Evolutionary conservation across 305 asterid species (phyloP).

Genomic region (Ilex paraguariensis): DNA sequence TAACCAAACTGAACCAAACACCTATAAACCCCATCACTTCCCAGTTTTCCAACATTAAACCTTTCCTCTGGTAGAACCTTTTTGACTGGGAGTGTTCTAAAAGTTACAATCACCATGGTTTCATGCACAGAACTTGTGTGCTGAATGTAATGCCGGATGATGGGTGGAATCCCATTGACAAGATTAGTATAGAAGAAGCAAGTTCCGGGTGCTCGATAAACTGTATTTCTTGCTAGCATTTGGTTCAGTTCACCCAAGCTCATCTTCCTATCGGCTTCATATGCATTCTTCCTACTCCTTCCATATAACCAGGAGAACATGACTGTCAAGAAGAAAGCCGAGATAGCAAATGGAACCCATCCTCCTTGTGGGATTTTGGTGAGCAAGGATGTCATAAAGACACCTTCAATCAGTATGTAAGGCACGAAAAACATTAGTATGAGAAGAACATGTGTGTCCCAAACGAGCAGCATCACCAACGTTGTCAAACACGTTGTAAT

Average conservation of each 20-base stretch:
- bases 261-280: slow-evolving; percentile 30
- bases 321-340: slow-evolving; percentile 24
- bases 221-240: slow-evolving; percentile 11
- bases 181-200: slow-evolving; percentile 40
- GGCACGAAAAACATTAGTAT: slow-evolving; percentile 30
- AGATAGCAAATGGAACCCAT: slow-evolving; percentile 40
- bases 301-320: slow-evolving; percentile 43
- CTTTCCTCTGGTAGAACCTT: slow-evolving; percentile 25
- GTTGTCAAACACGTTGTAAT: slow-evolving; percentile 36
- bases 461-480: slow-evolving; percentile 40
- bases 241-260: slow-evolving; percentile 25
- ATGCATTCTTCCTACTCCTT: slow-evolving; percentile 18
- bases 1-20: slow-evolving; percentile 44
- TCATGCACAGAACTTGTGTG: slow-evolving; percentile 34
- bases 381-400: slow-evolving; percentile 32
- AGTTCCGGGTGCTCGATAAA: slow-evolving; percentile 26
- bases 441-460: slow-evolving; percentile 32
- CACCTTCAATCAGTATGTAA: slow-evolving; percentile 19
- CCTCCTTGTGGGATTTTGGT: slow-evolving; percentile 43
- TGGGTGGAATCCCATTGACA: slow-evolving; percentile 36
- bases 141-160: slow-evolving; percentile 29
- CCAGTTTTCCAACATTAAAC: slow-evolving; percentile 26
- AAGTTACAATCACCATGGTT: slow-evolving; percentile 32
- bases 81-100: slow-evolving; percentile 34
- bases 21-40: slow-evolving; percentile 29